Base-by-base conservation (phyloP, 805 yeast genomes). In the Wickerhamomyces rabaulensis region DNA sequence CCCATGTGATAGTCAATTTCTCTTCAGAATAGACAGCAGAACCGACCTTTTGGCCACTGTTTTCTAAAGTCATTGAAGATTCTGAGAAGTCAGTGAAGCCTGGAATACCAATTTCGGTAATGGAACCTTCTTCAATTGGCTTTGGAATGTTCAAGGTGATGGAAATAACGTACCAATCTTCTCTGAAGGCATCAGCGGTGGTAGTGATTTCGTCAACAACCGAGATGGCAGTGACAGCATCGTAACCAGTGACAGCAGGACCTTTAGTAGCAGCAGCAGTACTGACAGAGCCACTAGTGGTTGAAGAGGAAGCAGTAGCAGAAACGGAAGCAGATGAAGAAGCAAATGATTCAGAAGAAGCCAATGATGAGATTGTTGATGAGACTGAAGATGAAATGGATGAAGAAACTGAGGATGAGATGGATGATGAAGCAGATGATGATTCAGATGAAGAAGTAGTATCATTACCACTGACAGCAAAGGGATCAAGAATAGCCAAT, bases 361-460 rank as follows among this genome's bases (percentile, higher is more conserved):
- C 21, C 16, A 6, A 16, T 6, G 9, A 6, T 9, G 38, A 22
- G 4, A 27, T 17, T 4, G 41, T 15, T 25, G 46, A 33, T 4
- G 42, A 35, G 13, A 39, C 8, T 15, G 46, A 38, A 12, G 45
- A 45, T 6, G 37, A 33, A 3, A 19, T 13, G 2, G 44, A 45
- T 9, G 33, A 23, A 12, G 43, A 52, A 72, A 84, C 59, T 74
- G 79, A 64, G 73, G 45, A 45, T 6, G 37, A 33, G 6, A 19
- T 13, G 2, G 44, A 45, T 9, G 33, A 23, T 10, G 44, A 41
- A 12, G 25, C 44, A 37, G 45, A 45, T 13, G 44, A 35, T 25
- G 41, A 27, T 9, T n/a, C 22, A 21, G 42, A 13, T 9, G 39
- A n/a, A 4, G 44, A 42, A 6, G 19, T 26, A 17, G 43, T 37